These are phyloP conservation scores for Hypoxylon sp. DNA, from an alignment of 2,329 filamentous ascomycete genomes.

Conservation along the genomic window DNA sequence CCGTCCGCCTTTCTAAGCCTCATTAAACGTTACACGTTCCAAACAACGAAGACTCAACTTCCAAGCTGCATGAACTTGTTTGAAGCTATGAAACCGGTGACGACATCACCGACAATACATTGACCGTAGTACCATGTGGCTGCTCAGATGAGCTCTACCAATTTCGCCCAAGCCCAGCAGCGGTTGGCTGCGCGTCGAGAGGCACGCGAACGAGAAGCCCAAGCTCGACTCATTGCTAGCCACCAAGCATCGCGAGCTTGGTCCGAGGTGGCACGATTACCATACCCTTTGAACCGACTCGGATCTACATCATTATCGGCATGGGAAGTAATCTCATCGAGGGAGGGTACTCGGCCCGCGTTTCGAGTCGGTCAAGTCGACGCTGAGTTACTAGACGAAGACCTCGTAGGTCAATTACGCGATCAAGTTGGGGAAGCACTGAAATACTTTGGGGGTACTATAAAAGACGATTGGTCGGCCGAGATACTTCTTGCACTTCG, in stretches of 20 bases:
- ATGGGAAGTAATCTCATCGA: constrained; percentile 80
- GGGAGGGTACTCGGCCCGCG: constrained; percentile 84
- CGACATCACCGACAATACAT: constrained; percentile 12
- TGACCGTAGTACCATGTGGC: constrained; percentile 36
- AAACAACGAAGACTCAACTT: constrained; percentile 8
- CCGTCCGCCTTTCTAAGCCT: constrained; percentile 42
- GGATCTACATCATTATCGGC: constrained; percentile 64
- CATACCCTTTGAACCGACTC: constrained; percentile 74
- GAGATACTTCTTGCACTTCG: constrained; percentile 87
- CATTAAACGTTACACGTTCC: constrained; percentile 46
- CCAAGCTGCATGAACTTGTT: background rate
- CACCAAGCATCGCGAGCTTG: constrained; percentile 68
- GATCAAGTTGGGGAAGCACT: constrained; percentile 89
- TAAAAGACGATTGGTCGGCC: constrained; percentile 87
- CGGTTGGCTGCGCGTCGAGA: constrained; percentile 86
- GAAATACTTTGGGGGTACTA: constrained; percentile 82
- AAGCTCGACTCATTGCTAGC: constrained; percentile 67
- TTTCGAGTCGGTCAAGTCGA: constrained; percentile 97
- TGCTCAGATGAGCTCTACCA: constrained; percentile 65
- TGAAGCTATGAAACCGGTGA: constrained; percentile 32
- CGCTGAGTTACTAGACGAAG: constrained; percentile 93
- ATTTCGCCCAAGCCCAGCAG: constrained; percentile 91
- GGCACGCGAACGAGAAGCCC: constrained; percentile 77
- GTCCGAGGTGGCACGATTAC: constrained; percentile 70
- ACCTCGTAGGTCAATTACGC: constrained; percentile 87